Evolutionary conservation across 345 rosid genomes (phyloP).

Genomic region (Dovyalis caffra): DNA sequence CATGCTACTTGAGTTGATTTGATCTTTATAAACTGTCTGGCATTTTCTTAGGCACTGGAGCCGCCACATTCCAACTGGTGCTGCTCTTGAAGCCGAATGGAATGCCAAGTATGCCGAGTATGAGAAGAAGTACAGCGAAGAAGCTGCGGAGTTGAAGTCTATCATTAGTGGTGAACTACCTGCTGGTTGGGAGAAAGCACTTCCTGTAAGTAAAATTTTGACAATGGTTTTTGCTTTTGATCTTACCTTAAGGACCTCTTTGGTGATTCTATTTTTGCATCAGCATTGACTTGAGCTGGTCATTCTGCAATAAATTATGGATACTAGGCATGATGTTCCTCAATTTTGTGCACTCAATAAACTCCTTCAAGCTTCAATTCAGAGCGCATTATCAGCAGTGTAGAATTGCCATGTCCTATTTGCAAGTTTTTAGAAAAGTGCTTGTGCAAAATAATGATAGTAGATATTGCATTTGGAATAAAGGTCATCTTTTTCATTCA

Average conservation of each 20-base stretch:
- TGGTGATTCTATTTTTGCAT: neutral
- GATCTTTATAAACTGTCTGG: slow-evolving; percentile 10
- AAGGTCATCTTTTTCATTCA: slow-evolving; percentile 13
- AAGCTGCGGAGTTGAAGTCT: slow-evolving; percentile 87
- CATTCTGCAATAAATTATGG: neutral
- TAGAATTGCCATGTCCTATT: neutral
- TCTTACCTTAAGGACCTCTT: slow-evolving; percentile 1
- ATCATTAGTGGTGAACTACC: slow-evolving; percentile 78
- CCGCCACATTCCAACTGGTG: slow-evolving; percentile 71
- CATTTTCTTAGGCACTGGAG: slow-evolving; percentile 82
- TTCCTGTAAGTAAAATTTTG: slow-evolving; percentile 59
- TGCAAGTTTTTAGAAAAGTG: neutral
- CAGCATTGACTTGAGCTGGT: neutral
- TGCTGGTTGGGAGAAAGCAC: slow-evolving; percentile 91
- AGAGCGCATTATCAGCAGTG: neutral
- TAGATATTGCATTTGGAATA: neutral
- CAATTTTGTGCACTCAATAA: neutral
- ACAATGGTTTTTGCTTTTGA: neutral
- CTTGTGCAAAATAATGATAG: neutral
- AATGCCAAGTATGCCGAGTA: slow-evolving; percentile 76
- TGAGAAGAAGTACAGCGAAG: slow-evolving; percentile 83
- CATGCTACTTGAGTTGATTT: neutral
- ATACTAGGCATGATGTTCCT: neutral
- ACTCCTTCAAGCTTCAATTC: neutral
- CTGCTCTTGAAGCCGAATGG: slow-evolving; percentile 87